Evolutionary conservation across 2,329 filamentous ascomycete species (phyloP).

Genomic region (Zopfia rhizophila): DNA sequence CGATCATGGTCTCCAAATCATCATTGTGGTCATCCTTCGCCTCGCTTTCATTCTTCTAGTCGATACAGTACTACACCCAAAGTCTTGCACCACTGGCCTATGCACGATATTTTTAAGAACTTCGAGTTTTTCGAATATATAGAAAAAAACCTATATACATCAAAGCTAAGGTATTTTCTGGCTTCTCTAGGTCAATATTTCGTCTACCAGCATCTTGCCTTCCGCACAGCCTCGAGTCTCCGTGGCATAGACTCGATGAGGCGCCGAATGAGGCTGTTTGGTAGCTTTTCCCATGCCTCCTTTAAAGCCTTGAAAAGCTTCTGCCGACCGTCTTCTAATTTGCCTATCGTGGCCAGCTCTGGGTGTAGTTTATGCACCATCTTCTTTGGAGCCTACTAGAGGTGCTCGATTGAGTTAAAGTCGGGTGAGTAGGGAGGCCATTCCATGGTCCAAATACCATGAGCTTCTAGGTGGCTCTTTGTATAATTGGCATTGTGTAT

Average conservation of each 20-base stretch:
- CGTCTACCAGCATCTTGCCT: conserved; percentile 8
- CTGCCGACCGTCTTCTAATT: conserved; percentile 9
- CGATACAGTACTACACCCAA: too few relatives aligned
- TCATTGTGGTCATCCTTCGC: too few relatives aligned
- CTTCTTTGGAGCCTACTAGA: conserved; percentile 29
- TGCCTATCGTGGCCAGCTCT: conserved; percentile 16
- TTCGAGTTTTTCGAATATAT: too few relatives aligned
- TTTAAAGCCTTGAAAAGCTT: conserved; percentile 2
- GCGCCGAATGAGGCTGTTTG: conserved; percentile 5
- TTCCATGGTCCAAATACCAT: conserved; percentile 22
- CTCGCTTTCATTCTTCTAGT: too few relatives aligned
- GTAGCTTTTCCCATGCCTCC: conserved; percentile 15
- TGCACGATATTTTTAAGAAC: too few relatives aligned
- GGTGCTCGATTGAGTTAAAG: conserved; percentile 36
- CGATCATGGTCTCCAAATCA: too few relatives aligned
- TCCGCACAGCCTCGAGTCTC: conserved; percentile 4
- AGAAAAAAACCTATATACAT: too few relatives aligned
- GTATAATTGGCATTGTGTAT: conserved; percentile 25
- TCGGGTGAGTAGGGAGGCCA: conserved; percentile 31
- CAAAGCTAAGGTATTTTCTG: too few relatives aligned
- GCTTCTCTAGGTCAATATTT: too few relatives aligned
- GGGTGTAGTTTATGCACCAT: conserved; percentile 18
- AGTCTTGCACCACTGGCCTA: too few relatives aligned
- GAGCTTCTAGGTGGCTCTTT: conserved; percentile 21
- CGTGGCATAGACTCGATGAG: conserved; percentile 16